Evolutionary conservation across 768 basidiomycete species (phyloP).

Genomic region (Porpolomopsis calyptriformis): DNA sequence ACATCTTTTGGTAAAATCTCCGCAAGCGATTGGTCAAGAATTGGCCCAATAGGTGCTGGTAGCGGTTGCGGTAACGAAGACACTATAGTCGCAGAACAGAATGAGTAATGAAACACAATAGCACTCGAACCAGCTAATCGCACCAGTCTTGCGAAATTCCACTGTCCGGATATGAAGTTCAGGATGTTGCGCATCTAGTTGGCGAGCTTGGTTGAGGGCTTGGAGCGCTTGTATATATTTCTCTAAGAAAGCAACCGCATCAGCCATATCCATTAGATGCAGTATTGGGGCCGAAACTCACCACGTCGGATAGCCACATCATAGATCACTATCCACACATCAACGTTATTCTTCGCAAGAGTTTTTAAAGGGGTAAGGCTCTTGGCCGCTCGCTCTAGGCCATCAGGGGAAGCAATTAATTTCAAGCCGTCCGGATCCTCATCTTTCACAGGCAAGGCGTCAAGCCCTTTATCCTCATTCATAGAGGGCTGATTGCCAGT

Average conservation of each 20-base stretch:
- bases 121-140: conserved; percentile 10
- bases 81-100: too few relatives aligned
- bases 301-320: conserved; percentile 78
- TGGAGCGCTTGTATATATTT: conserved; percentile 71
- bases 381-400: conserved; percentile 67
- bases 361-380: conserved; percentile 52
- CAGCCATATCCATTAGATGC: neutral
- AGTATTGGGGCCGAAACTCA: conserved; percentile 27
- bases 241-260: conserved; percentile 31
- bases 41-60: conserved; percentile 35
- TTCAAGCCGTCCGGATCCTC: conserved; percentile 80
- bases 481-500: conserved; percentile 25
- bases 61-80: conserved; percentile 32
- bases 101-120: too few relatives aligned
- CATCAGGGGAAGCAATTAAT: conserved; percentile 48
- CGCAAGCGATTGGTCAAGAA: conserved; percentile 38
- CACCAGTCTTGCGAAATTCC: conserved; percentile 50
- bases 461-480: conserved; percentile 65
- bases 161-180: conserved; percentile 63
- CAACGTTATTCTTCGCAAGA: conserved; percentile 41
- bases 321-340: conserved; percentile 65
- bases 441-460: conserved; percentile 46
- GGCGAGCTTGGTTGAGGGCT: conserved; percentile 49
- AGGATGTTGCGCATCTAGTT: conserved; percentile 45
- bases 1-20: conserved; percentile 47